Conservation (phyloP, 1,284 basidiomycete species). For the Xerocomus amazonicus region DNA sequence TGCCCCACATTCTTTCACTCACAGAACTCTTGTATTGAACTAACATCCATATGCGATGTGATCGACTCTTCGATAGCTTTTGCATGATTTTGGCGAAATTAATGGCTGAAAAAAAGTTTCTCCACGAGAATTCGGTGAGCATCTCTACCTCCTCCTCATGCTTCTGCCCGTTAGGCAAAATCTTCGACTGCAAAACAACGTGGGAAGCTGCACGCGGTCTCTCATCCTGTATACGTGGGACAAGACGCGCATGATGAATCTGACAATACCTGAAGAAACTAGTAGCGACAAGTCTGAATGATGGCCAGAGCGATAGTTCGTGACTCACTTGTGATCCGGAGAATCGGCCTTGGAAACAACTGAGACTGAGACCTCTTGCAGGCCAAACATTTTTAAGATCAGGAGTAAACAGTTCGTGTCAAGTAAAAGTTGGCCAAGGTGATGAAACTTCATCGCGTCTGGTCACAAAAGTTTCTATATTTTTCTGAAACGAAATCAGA, state of each 20-base stretch:
- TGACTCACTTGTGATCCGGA: constrained; percentile 73
- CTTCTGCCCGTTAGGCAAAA: constrained; percentile 64
- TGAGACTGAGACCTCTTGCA: constrained; percentile 84
- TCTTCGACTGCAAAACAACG: constrained; percentile 50
- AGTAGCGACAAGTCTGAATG: constrained; percentile 11
- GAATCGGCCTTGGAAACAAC: constrained; percentile 89
- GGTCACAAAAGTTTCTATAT: constrained; percentile 8
- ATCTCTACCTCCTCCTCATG: constrained; percentile 87
- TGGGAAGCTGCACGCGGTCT: constrained; percentile 57
- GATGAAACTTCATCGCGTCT: constrained; percentile 99
- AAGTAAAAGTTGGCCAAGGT: constrained; percentile 89
- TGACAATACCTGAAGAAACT: constrained; percentile 97
- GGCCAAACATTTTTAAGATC: constrained; percentile 96
- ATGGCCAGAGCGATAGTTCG: background rate
- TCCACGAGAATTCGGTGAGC: constrained; percentile 93
- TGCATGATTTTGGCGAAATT: constrained; percentile 99
- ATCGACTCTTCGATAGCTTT: constrained; percentile 92
- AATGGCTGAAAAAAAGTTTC: constrained; percentile 98
- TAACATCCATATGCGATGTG: constrained; percentile 92
- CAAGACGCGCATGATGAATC: constrained; percentile 63
- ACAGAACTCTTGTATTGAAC: constrained; percentile 99
- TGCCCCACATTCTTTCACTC: constrained; percentile 29
- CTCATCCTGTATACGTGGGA: constrained; percentile 54
- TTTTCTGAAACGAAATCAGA: background rate
- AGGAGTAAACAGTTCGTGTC: constrained; percentile 95